Evolutionary conservation across 2,329 filamentous ascomycete genomes (phyloP).

Genomic region (Fusarium sp.): DNA sequence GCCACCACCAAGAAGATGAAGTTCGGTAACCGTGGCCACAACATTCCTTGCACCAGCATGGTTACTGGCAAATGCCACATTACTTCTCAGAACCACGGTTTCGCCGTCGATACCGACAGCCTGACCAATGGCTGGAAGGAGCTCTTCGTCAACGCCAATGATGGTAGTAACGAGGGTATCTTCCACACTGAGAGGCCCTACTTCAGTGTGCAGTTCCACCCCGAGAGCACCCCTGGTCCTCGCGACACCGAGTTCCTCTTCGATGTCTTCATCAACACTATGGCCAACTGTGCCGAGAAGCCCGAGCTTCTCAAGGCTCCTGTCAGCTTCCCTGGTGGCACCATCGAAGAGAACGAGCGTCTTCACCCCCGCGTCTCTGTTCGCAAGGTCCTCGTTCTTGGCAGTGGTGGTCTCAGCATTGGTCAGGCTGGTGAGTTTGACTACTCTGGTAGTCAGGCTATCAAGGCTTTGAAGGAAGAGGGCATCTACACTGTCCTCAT

Average conservation of each 20-base stretch:
- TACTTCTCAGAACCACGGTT: constrained; percentile 98
- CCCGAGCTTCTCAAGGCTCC: constrained; percentile 74
- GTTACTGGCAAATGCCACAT: constrained; percentile 98
- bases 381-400: constrained; percentile 95
- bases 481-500: constrained; percentile 98
- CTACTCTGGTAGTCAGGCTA: constrained; percentile 97
- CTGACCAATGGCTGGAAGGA: constrained; percentile 87
- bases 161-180: constrained; percentile 98
- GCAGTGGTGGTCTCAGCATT: constrained; percentile 95
- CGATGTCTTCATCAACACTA: constrained; percentile 92
- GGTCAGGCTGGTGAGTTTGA: constrained; percentile 99
- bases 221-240: constrained; percentile 94
- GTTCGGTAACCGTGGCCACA: constrained; percentile 98
- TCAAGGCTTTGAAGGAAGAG: constrained; percentile 98
- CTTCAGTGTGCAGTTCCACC: constrained; percentile 99
- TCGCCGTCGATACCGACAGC: constrained; percentile 84
- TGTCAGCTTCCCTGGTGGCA: constrained; percentile 89
- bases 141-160: constrained; percentile 97
- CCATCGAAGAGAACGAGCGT: constrained; percentile 80
- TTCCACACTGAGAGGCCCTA: constrained; percentile 86
- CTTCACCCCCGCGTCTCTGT: constrained; percentile 83
- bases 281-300: constrained; percentile 77
- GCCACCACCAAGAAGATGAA: constrained; percentile 95
- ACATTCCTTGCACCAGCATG: constrained; percentile 97
- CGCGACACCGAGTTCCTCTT: constrained; percentile 97